Evolutionary conservation across 139 green algal species (phyloP), one percentile per base, ranked within the genome.

Genomic region (Trebouxia sp.): DNA sequence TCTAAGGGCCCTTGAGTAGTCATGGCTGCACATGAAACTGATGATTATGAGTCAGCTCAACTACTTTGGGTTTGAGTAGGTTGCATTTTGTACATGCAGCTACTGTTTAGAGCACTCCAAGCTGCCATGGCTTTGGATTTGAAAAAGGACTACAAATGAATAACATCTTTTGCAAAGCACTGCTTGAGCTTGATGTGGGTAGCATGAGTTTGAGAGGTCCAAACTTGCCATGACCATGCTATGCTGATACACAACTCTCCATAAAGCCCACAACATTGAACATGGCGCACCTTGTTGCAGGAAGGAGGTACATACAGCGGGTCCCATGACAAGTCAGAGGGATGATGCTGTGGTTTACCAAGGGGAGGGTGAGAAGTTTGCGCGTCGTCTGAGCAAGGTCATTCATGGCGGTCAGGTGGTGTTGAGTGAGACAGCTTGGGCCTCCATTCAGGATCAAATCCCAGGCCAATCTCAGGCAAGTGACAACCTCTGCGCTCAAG

Each of bases 361-460:
- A 12, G 93, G 93, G 11, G 80, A 79, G 3, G 91, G 53, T 1
- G 88, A 90, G 69, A 80, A 83, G 17, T 80, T 92, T 14, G 76
- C 86, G 28, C 39, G 83, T n/a, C 70, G 69, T 42, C 78, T 97
- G 3, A 83, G 80, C 26, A 83, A 85, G 32, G 79, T 78, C 0
- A 81, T 76, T 11, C 78, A 90, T 53, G 91, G 91, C 32, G 91
- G 92, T 0, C 78, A 85, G 77, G 90, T 96, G 24, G 83, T 97
- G 41, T 77, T 97, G 12, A 93, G 78, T 38, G 89, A 94, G 76
- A 48, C 78, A 51, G 91, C 93, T 5, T 97, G 93, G 93, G 80
- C 87, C 15, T 70, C 76, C 28, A 87, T 95, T 37, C 91, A 95
- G 80, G 82, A 93, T 79, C 75, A 85, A 75, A 78, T 93, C 42